A percentile compares a stretch with the other conserved stretches of the same genome.
Evolutionary conservation across 2,329 filamentous ascomycete species (phyloP).

Genomic region (Dothistroma septosporum): DNA sequence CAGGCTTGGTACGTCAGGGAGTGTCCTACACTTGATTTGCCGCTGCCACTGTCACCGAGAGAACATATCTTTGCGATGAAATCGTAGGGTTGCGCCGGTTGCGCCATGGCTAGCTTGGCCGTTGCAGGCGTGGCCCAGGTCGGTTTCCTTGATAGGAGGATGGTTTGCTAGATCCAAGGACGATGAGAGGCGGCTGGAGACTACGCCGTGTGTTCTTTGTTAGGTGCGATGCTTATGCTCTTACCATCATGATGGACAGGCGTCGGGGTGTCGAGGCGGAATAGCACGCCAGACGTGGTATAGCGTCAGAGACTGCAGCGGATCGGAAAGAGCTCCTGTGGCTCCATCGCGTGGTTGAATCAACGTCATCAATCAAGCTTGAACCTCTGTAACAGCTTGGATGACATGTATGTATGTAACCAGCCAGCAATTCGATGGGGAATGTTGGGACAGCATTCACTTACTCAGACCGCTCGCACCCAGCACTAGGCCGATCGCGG

Average conservation of each 20-base stretch:
- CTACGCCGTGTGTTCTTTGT: background rate
- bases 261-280: too few species aligned
- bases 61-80: slow-evolving; percentile 99
- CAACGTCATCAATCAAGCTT: background rate
- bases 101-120: slow-evolving; percentile 14
- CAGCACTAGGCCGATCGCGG: background rate
- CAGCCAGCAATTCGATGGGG: background rate
- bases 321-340: too few species aligned
- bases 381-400: background rate
- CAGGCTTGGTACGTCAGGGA: slow-evolving; percentile 3
- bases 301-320: background rate
- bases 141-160: background rate
- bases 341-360: background rate
- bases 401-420: too few species aligned
- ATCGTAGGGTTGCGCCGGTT: slow-evolving; percentile 69
- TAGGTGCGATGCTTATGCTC: background rate
- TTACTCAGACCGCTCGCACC: background rate
- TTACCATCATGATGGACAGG: background rate
- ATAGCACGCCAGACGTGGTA: background rate
- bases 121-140: background rate
- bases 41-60: slow-evolving; percentile 93
- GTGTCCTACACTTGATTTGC: slow-evolving; percentile 69
- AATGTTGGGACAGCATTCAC: background rate
- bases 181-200: background rate
- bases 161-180: background rate